These are phyloP conservation scores for Cercospora nicotianae DNA, from an alignment of 2,329 filamentous ascomycete species.

Conservation along the genomic window DNA sequence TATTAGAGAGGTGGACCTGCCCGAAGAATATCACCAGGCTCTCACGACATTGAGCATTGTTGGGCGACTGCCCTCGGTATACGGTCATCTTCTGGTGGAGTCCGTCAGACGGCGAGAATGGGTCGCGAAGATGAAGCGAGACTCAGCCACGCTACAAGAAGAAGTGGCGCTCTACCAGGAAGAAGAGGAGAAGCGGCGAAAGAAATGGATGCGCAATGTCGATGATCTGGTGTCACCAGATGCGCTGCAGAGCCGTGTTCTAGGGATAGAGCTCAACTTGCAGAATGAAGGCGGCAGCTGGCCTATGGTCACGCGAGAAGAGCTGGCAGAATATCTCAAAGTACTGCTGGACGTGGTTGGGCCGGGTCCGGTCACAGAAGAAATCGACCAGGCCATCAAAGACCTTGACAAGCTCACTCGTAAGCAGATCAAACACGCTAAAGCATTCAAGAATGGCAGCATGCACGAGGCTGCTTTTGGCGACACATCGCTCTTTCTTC, in stretches of 20 bases:
- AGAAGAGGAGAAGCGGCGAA: conserved; percentile 83
- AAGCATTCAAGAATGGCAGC: conserved; percentile 95
- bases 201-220: conserved; percentile 86
- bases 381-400: conserved; percentile 72
- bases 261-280: conserved; percentile 82
- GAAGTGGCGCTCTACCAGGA: conserved; percentile 91
- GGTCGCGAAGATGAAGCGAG: conserved; percentile 84
- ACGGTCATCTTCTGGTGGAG: conserved; percentile 85
- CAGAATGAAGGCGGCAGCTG: conserved; percentile 76
- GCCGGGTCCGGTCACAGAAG: conserved; percentile 65
- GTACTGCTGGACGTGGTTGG: conserved; percentile 64
- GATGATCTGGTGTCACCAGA: conserved; percentile 71
- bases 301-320: conserved; percentile 73
- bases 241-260: conserved; percentile 62
- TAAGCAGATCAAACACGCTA: conserved; percentile 81
- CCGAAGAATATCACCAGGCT: conserved; percentile 73
- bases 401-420: conserved; percentile 80
- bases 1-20: conserved; percentile 69
- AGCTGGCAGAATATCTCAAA: conserved; percentile 73
- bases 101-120: conserved; percentile 84
- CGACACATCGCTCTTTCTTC: conserved; percentile 79
- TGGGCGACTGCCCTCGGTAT: conserved; percentile 81
- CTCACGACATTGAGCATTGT: conserved; percentile 80
- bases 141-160: conserved; percentile 84
- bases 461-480: conserved; percentile 86